A percentile compares a stretch with the other conserved stretches of the same genome.
phyloP scores from a whole-genome alignment of 768 basidiomycete genomes.

The Serendipita sp. region DNA sequence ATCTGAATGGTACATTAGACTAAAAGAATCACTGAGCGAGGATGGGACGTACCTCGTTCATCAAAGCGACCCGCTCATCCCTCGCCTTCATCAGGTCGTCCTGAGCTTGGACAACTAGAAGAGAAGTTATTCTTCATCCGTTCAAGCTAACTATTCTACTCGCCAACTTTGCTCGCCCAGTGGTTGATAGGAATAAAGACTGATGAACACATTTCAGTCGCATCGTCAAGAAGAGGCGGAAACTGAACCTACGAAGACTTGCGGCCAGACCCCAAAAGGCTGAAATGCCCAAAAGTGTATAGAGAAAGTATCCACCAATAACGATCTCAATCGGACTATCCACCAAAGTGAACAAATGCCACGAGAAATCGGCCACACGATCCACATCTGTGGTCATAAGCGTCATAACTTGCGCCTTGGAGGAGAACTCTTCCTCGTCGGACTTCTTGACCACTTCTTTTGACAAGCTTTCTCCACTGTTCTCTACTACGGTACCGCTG shows the following conservation, averaged over 20 bases:
- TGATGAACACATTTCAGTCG: constrained; percentile 7
- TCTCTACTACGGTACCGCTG: constrained; percentile 15
- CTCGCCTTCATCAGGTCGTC: constrained; percentile 84
- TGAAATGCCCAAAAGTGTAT: constrained; percentile 49
- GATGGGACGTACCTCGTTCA: constrained; percentile 52
- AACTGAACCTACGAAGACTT: not conserved
- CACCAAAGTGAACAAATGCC: constrained; percentile 61
- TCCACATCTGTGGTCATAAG: constrained; percentile 93
- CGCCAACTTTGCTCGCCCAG: constrained; percentile 51
- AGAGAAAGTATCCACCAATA: constrained; percentile 62
- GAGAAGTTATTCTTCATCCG: not conserved
- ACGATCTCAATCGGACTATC: constrained; percentile 66
- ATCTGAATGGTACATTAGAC: constrained; percentile 26
- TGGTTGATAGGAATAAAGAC: constrained; percentile 62
- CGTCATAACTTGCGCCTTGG: constrained; percentile 76
- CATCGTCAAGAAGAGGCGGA: not conserved
- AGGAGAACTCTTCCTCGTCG: constrained; percentile 34
- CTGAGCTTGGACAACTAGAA: constrained; percentile 47
- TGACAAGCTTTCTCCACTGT: constrained; percentile 2
- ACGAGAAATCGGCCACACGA: constrained; percentile 70
- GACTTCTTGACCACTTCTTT: constrained; percentile 19
- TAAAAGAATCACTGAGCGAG: not conserved
- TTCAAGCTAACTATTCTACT: not conserved
- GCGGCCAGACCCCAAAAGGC: constrained; percentile 10
- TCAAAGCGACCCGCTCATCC: constrained; percentile 77